Evolutionary conservation across 2,329 filamentous ascomycete genomes (phyloP), one percentile per base, ranked within the genome.

Genomic region (Colletotrichum chlorophyti): DNA sequence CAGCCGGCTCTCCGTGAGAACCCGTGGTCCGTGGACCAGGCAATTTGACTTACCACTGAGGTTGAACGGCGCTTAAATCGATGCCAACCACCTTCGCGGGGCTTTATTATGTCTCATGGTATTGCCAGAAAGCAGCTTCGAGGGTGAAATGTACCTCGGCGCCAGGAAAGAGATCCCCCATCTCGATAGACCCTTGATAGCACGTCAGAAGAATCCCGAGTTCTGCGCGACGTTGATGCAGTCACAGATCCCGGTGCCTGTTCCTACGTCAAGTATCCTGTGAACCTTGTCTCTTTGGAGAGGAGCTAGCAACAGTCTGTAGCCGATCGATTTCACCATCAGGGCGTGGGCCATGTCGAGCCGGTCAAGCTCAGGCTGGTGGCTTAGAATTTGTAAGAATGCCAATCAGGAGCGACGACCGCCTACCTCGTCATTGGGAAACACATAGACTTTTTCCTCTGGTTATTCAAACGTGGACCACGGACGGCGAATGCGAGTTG

Each of bases 211-310:
- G 24, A 6, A 24, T 34, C 7, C 3, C 12, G 6, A 17, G 35
- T 19, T 12, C 15, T 10, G 17, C 9, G 1, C 2, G 21, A 19
- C 7, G 35, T 5, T 27, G 12, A 46, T 7, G 6, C 27, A 3
- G 8, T 2, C 45, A 65, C 85, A 88, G 57, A 86, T 84, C 4
- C 85, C 85, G 1, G 83, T 85, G 14, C 86, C 86, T 8, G 82
- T 86, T 38, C 84, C 83, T 8, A 87, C 72, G 64, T 87, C 83
- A 10, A 87, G 73, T 15, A 86, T 79, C 17, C 74, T 74, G 8
- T 59, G 50, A 1, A 35, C 37, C 31, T 49, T 49, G 2, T 42
- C 50, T 15, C 31, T 17, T 9, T 59, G 15, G 23, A 59, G 2
- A 6, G 55, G 55, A 15, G 55, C 55, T 4, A 37, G 26, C 14